Base-by-base conservation (phyloP, 768 basidiomycete genomes). In the Coprinopsis cinerea region DNA sequence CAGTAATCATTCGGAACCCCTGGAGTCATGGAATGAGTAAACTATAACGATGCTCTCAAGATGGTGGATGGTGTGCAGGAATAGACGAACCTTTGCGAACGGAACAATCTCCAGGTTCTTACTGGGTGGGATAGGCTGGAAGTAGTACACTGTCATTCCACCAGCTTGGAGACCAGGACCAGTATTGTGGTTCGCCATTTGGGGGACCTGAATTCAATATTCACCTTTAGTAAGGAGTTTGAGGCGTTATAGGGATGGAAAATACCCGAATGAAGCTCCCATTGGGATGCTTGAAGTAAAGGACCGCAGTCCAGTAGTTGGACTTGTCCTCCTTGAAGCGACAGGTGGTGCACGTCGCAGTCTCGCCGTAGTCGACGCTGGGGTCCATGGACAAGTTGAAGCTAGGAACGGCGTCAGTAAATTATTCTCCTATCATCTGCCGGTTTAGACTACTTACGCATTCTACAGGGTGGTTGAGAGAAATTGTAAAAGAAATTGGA, bases 231-330 rank as follows among this genome's bases (percentile, higher is more conserved):
- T 24, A 45, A 7, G 17, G 15, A n/a, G n/a, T n/a, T n/a, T n/a
- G n/a, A n/a, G n/a, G 22, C 11, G 4, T 15, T 24, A 10, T 20
- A 5, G 23, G 25, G 23, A 15, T 22, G 36, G 20, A 20, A 22
- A 27, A 11, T 46, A 54, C 53, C 14, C 53, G 40, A 15, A 35
- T 49, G 28, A 20, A 53, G 24, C 48, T 49, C 14, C 53, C 53
- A 20, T 53, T 53, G 6, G 9, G 28, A 35, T 53, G 47, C 41
- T 53, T 53, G 43, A 53, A 53, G 25, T 49, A 53, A 27, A 53
- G 22, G 20, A 53, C 53, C 5, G 53, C 53, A n/a, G 53, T 53
- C 53, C 53, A 53, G 35, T 53, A 53, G 35, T 53, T 53, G 24
- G 53, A 53, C 17, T 44, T 48, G 30, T 53, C 48, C 36, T 53